Conservation (phyloP, 139 green algal genomes). For the Zygnema cylindricum region DNA sequence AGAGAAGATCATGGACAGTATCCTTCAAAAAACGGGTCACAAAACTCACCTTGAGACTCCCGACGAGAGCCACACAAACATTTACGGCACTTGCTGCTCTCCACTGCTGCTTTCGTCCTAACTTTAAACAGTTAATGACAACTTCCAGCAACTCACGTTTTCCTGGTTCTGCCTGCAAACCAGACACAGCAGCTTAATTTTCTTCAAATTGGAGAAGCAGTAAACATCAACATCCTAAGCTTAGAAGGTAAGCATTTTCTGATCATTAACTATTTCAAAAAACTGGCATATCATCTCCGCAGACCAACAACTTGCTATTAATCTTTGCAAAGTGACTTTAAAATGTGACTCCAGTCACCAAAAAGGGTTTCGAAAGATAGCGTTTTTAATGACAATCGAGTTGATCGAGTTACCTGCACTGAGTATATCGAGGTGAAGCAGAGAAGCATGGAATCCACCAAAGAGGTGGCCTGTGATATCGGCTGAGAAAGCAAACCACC, state of each 20-base stretch:
- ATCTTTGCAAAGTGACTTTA: too few species aligned
- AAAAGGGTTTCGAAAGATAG: too few species aligned
- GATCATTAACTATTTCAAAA: too few species aligned
- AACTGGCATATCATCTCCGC: too few species aligned
- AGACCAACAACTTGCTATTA: too few species aligned
- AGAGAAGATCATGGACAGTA: neutral
- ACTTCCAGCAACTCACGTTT: slow-evolving; percentile 46
- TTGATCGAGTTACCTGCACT: too few species aligned
- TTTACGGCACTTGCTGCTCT: slow-evolving; percentile 47
- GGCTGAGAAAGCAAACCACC: slow-evolving; percentile 31
- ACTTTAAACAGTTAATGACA: slow-evolving; percentile 50
- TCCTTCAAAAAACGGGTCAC: neutral
- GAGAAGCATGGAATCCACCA: slow-evolving; percentile 58
- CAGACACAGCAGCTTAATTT: too few species aligned
- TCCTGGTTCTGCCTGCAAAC: slow-evolving; percentile 32
- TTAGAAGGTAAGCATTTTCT: too few species aligned
- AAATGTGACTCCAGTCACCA: too few species aligned
- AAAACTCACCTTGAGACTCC: slow-evolving; percentile 47
- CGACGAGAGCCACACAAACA: slow-evolving; percentile 44
- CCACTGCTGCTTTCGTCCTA: slow-evolving; percentile 33
- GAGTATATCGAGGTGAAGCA: slow-evolving; percentile 35
- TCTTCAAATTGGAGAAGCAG: too few species aligned
- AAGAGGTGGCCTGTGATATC: slow-evolving; percentile 23
- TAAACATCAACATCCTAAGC: too few species aligned
- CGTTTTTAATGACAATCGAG: too few species aligned